Evolutionary conservation across 83 land plant species (phyloP).

Genomic region (Diphasiastrum complanatum): DNA sequence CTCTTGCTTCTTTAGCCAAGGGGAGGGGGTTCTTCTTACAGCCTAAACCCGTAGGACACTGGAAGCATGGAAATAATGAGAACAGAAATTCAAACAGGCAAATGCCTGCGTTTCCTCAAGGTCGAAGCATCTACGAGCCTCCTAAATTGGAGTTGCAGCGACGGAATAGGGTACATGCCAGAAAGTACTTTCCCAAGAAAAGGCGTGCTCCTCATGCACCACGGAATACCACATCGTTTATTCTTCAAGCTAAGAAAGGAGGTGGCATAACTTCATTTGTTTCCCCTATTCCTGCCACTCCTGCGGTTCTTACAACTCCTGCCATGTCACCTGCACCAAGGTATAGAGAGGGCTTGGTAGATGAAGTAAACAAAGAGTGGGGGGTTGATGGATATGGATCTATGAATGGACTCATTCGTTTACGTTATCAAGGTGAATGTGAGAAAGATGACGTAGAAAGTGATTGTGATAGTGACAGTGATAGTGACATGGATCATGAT

Average conservation of each 20-base stretch:
- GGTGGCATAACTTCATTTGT: constrained; percentile 31
- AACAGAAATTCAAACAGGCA: too few species aligned
- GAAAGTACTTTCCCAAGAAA: too few species aligned
- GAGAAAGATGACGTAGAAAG: not conserved
- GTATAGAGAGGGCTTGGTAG: constrained; percentile 20
- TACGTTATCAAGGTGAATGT: constrained; percentile 2
- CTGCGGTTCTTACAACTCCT: constrained; percentile 31
- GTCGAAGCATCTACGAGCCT: too few species aligned
- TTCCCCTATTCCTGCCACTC: constrained; percentile 33
- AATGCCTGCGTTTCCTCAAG: too few species aligned
- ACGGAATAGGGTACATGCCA: too few species aligned
- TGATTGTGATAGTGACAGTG: constrained; percentile 3
- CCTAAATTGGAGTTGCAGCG: too few species aligned
- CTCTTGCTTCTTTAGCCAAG: too few species aligned
- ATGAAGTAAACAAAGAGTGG: constrained; percentile 35
- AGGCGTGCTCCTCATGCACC: constrained; percentile 31
- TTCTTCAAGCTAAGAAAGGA: constrained; percentile 32
- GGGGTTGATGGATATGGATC: constrained; percentile 42
- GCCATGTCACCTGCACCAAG: constrained; percentile 20
- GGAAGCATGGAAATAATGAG: too few species aligned
- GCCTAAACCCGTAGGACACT: too few species aligned
- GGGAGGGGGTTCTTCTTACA: too few species aligned
- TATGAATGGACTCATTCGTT: constrained; percentile 40
- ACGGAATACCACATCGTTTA: constrained; percentile 37
- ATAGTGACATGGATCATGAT: constrained; percentile 11